Percentiles rank a stretch among this genome's conserved stretches.
phyloP scores from a whole-genome alignment of 2,329 filamentous ascomycete genomes.

The Thyridium curvatum region DNA sequence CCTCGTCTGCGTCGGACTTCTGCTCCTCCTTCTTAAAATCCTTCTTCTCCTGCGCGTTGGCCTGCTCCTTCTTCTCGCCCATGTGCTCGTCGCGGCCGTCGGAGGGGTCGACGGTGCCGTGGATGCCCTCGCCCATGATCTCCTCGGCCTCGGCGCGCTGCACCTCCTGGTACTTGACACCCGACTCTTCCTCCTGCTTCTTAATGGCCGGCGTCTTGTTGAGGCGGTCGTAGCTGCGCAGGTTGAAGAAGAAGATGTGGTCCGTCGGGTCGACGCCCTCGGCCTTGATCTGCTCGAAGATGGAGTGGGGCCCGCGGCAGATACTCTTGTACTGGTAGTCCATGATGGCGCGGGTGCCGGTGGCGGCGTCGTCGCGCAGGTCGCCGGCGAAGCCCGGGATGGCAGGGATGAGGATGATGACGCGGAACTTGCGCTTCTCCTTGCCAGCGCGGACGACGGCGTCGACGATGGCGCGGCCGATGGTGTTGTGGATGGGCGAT shows the following conservation, averaged over 20 bases:
- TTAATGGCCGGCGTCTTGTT: conserved; percentile 72
- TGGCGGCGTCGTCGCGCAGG: conserved; percentile 73
- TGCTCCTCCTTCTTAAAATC: conserved; percentile 24
- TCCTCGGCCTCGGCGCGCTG: conserved; percentile 86
- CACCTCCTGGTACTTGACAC: conserved; percentile 77
- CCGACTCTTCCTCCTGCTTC: conserved; percentile 69
- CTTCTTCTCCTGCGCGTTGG: conserved; percentile 15
- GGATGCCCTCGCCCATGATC: conserved; percentile 71
- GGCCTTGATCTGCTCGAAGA: conserved; percentile 67
- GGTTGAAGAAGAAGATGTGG: conserved; percentile 89
- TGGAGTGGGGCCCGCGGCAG: conserved; percentile 83
- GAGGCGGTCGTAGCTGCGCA: conserved; percentile 86
- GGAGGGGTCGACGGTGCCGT: conserved; percentile 45
- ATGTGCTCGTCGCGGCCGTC: conserved; percentile 43
- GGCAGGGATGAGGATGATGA: conserved; percentile 86
- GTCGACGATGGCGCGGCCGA: conserved; percentile 86
- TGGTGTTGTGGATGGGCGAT: conserved; percentile 76
- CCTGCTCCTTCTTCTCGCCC: conserved; percentile 29
- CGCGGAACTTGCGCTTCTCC: conserved; percentile 79
- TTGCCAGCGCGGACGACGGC: conserved; percentile 76
- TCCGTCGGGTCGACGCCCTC: conserved; percentile 72
- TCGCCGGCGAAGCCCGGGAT: conserved; percentile 94
- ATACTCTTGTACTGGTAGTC: conserved; percentile 98
- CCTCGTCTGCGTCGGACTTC: conserved; percentile 29
- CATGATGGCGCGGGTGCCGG: conserved; percentile 91